Evolutionary conservation across 768 basidiomycete genomes (phyloP), one percentile per base, ranked within the genome.

Genomic region (Phaeotremella skinneri): DNA sequence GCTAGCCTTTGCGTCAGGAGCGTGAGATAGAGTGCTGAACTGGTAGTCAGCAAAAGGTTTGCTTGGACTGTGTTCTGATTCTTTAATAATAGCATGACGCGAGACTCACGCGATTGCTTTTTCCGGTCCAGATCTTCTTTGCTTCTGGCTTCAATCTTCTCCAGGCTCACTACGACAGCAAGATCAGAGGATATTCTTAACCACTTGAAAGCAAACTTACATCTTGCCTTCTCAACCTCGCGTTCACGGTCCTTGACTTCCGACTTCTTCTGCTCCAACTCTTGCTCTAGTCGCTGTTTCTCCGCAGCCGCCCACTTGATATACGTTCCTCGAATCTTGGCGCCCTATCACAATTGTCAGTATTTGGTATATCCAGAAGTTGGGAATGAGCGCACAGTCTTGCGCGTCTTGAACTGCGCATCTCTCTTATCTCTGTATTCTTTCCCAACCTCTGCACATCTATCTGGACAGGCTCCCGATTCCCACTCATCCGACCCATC

Each of bases 401-500:
- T 89, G 37, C 84, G 83, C 37, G 89, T 78, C 78, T 91, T 92
- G 31, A 80, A 80, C 69, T 88, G 86, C n/a, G 83, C 88, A 39
- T 87, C 88, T 29, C 79, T 78, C 72, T 84, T 82, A 76, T 83
- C 84, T 64, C 85, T 80, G 76, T 89, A 84, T 30, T 69, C 83
- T 58, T 84, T 83, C 1, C 92, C 91, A 43, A 89, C 81, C 70
- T 87, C 84, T 48, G 81, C 81, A 74, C 96, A 99, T 2, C 78
- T 79, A 75, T 96, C 85, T 32, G 82, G 78, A 75, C 96, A 99
- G 16, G 87, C 81, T 11, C 70, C 69, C 17, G 91, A 91, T 9
- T 83, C 77, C 25, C 80, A 82, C 78, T 99, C 96, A 77, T 99
- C 94, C 0, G 91, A 91, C 13, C 94, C 94, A 67, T 99, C 94